Evolutionary conservation across 208 protist species (phyloP), one percentile per base, ranked within the genome.

Genomic region (Acanthamoeba quina): DNA sequence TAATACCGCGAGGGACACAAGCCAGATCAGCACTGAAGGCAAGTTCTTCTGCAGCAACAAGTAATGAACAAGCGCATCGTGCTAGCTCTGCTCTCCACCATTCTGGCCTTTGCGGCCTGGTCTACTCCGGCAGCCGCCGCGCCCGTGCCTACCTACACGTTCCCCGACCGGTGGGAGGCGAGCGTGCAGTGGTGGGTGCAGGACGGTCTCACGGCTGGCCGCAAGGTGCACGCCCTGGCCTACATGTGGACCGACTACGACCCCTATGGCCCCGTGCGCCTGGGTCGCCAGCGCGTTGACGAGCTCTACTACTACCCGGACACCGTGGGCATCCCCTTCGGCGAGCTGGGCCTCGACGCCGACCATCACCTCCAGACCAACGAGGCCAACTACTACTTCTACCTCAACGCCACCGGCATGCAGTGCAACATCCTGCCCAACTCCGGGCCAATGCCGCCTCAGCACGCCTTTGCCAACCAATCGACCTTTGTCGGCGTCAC

Each of bases 351-450:
- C 29, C 29, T 78, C 15, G 37, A 34, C 9, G 34, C 68, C 68
- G 68, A 78, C 68, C 68, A 78, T 7, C 68, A 78, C 68, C 68
- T 78, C 68, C 68, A 78, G 31, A 78, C 26, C 34, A 34, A 34
- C 34, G 31, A 44, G 31, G 37, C 29, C 68, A 78, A 78, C 68
- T 78, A 78, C 31, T 78, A 78, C 68, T 78, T 78, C 68, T 78
- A 49, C 68, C n/a, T 78, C 68, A 78, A 78, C 68, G 29, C 68
- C 68, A 49, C 68, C 34, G 68, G 68, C 24, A 19, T 26, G 68
- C 68, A 78, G 68, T 78, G 68, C 68, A 29, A 29, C 24, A 2
- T 66, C 5, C 60, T 66, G 24, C 60, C 60, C 60, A 66, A 66
- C 60, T 24, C 60, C 3, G 60, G 60, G 0, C 60, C 60, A 2